phyloP scores from a whole-genome alignment of 345 rosid genomes.

The Erodium maritimum region DNA sequence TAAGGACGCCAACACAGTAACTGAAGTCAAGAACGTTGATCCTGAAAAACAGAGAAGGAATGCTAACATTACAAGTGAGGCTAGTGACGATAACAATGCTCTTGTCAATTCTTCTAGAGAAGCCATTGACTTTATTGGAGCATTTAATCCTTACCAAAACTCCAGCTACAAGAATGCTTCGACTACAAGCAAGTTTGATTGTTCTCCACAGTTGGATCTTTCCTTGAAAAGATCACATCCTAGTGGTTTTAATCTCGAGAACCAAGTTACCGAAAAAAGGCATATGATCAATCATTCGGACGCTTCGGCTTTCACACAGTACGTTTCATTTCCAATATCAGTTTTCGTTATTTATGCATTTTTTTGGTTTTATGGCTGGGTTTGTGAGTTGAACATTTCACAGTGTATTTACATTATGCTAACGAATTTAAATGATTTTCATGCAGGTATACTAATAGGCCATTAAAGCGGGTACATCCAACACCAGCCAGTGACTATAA shows the following conservation, averaged over 20 bases:
- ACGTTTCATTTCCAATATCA: slow-evolving; percentile 14
- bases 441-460: slow-evolving; percentile 54
- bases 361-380: too few relatives aligned
- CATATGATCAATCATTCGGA: slow-evolving; percentile 52
- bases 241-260: slow-evolving; percentile 30
- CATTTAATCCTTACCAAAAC: slow-evolving; percentile 18
- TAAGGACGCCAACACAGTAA: slow-evolving; percentile 10
- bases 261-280: slow-evolving; percentile 34
- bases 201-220: slow-evolving; percentile 52
- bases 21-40: slow-evolving; percentile 14
- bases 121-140: slow-evolving; percentile 74
- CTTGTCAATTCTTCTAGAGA: slow-evolving; percentile 27
- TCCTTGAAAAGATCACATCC: slow-evolving; percentile 51
- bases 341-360: not conserved
- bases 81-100: slow-evolving; percentile 11
- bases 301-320: slow-evolving; percentile 85
- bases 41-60: slow-evolving; percentile 17
- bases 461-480: slow-evolving; percentile 28
- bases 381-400: too few relatives aligned
- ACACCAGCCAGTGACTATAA: slow-evolving; percentile 16
- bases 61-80: slow-evolving; percentile 13
- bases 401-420: not conserved
- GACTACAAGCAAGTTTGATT: slow-evolving; percentile 26
- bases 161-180: slow-evolving; percentile 9
- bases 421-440: slow-evolving; percentile 1